A percentile compares a stretch with the other conserved stretches of the same genome.
These are phyloP conservation scores for Skeletonema tropicum DNA, from an alignment of 108 stramenopile genomes.

Conservation along the genomic window DNA sequence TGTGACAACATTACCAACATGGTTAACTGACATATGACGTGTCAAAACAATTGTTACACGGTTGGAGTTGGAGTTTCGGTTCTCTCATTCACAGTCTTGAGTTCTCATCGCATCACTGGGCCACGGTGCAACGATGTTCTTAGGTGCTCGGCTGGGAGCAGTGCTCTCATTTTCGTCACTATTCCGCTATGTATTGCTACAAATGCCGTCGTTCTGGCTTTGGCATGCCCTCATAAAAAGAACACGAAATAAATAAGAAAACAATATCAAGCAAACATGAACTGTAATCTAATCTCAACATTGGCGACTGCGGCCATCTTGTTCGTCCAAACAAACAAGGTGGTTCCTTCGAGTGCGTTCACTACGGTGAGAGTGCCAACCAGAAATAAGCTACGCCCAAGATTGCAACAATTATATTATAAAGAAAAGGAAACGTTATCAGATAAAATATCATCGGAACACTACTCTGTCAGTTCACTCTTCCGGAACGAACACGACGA, in stretches of 20 bases:
- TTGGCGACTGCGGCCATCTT: background rate
- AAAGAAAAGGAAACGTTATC: background rate
- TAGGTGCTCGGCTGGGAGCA: too few relatives aligned
- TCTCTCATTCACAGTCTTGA: too few relatives aligned
- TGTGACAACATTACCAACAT: too few relatives aligned
- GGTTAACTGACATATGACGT: too few relatives aligned
- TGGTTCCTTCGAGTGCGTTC: background rate
- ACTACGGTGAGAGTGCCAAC: background rate
- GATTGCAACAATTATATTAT: slow-evolving; percentile 2
- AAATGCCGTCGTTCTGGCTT: too few relatives aligned
- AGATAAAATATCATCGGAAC: background rate
- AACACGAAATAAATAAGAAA: background rate
- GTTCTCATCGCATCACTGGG: too few relatives aligned
- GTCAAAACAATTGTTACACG: too few relatives aligned
- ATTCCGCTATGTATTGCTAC: too few relatives aligned
- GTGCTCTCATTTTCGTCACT: too few relatives aligned
- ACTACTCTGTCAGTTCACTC: background rate
- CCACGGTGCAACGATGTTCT: too few relatives aligned
- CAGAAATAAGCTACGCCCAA: background rate
- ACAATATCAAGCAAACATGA: background rate
- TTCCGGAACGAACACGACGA: background rate
- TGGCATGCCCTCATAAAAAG: too few relatives aligned
- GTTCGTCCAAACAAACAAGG: background rate
- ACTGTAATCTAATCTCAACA: background rate
- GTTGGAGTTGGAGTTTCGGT: too few relatives aligned